Conservation (phyloP, 768 basidiomycete genomes). For the Suillus cothurnatus region DNA sequence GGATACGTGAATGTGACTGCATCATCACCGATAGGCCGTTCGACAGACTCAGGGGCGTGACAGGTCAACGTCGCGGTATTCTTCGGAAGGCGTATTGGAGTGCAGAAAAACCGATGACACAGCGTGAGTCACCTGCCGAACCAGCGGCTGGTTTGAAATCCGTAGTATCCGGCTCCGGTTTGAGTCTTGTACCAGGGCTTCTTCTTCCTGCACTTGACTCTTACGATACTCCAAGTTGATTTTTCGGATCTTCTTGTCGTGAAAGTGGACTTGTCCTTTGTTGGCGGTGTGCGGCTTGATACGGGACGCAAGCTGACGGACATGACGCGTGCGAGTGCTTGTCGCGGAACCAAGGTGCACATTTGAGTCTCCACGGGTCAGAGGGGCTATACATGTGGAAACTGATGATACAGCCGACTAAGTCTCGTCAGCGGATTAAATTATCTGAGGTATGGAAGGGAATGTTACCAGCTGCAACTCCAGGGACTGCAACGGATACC, state of each 20-base stretch:
- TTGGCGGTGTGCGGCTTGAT: not conserved
- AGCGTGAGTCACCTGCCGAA: not conserved
- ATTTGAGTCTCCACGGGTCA: not conserved
- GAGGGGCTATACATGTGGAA: not conserved
- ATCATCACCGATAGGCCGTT: not conserved
- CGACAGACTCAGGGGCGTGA: not conserved
- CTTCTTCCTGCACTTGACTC: not conserved
- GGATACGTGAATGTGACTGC: not conserved
- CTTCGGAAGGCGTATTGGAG: not conserved
- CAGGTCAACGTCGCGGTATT: not conserved
- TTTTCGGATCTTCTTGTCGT: slow-evolving; percentile 1
- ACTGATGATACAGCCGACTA: not conserved
- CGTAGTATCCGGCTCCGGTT: not conserved
- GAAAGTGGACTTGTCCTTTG: not conserved
- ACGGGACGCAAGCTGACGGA: not conserved
- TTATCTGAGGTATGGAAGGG: not conserved
- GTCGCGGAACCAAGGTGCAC: not conserved
- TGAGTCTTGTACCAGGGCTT: not conserved
- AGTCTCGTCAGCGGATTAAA: not conserved
- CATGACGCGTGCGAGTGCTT: not conserved
- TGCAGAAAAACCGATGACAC: not conserved
- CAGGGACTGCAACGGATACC: not conserved
- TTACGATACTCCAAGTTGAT: not conserved
- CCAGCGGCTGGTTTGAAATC: not conserved
- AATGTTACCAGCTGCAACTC: not conserved